phyloP scores from a whole-genome alignment of 208 protist genomes.

The Porcisia hertigi region DNA sequence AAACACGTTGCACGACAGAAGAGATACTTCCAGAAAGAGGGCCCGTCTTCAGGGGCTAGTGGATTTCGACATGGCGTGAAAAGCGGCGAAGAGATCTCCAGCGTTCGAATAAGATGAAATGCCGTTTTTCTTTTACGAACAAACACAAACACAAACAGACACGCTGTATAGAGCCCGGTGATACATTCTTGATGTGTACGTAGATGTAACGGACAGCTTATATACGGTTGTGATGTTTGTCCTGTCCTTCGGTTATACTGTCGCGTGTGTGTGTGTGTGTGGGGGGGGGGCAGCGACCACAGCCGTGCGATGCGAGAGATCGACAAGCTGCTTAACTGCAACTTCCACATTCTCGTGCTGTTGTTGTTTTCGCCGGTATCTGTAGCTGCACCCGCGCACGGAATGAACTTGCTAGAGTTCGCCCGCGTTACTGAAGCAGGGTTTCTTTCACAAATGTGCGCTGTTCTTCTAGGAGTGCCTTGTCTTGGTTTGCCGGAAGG shows the following conservation, averaged over 20 bases:
- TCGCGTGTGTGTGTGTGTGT: not conserved
- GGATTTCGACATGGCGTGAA: not conserved
- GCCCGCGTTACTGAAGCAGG: conserved; percentile 15
- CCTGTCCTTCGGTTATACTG: not conserved
- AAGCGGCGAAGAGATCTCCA: not conserved
- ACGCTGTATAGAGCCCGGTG: not conserved
- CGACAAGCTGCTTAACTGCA: conserved; percentile 4
- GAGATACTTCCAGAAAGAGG: not conserved
- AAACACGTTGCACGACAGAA: not conserved
- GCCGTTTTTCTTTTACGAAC: conserved; percentile 5
- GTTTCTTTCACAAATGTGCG: not conserved
- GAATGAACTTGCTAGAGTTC: conserved; percentile 10
- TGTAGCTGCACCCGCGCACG: conserved; percentile 15
- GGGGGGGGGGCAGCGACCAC: not conserved
- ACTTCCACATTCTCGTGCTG: conserved; percentile 3
- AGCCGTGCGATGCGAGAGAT: not conserved
- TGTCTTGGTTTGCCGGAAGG: not conserved
- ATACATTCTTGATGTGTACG: too few species aligned
- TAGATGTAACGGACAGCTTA: not conserved
- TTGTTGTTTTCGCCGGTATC: conserved; percentile 1
- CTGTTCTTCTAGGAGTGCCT: conserved; percentile 3
- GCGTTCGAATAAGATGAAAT: not conserved
- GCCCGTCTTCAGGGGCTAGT: not conserved
- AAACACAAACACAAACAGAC: not conserved
- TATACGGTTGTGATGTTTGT: not conserved